Percentiles rank a stretch among this genome's conserved stretches.
phyloP scores from a whole-genome alignment of 345 rosid species.

The Chamaenerion angustifolium region DNA sequence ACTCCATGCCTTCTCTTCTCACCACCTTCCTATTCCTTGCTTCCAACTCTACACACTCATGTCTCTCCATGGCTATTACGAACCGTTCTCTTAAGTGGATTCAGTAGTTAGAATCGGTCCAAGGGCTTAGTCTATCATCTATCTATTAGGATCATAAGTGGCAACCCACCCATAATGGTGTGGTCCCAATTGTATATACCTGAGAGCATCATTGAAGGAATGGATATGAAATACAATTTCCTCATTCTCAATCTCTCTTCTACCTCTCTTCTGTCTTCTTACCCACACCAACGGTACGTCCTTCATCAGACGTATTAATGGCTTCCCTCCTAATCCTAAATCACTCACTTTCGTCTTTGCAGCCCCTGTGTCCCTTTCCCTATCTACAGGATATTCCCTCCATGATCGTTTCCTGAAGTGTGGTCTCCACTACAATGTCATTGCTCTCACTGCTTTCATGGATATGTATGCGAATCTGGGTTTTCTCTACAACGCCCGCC shows the following conservation, averaged over 20 bases:
- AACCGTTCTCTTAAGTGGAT: too few species aligned
- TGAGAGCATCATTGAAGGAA: too few species aligned
- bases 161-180: too few species aligned
- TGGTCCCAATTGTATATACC: too few species aligned
- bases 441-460: conserved; percentile 44
- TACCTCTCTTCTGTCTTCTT: too few species aligned
- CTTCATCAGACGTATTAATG: too few species aligned
- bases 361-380: conserved; percentile 13
- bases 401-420: conserved; percentile 42
- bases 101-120: too few species aligned
- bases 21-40: conserved; percentile 32
- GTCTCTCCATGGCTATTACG: conserved; percentile 23
- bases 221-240: too few species aligned
- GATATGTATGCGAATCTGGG: conserved; percentile 47
- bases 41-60: conserved; percentile 41
- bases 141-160: too few species aligned
- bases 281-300: too few species aligned
- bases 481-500: conserved; percentile 22
- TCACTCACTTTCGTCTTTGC: conserved; percentile 34
- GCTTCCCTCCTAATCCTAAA: conserved; percentile 43
- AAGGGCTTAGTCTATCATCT: too few species aligned
- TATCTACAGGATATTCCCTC: conserved; percentile 5
- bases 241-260: too few species aligned
- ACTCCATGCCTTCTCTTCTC: conserved; percentile 47
- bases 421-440: conserved; percentile 42